phyloP scores from a whole-genome alignment of 2,329 filamentous ascomycete genomes.

The Ascochyta pisi region DNA sequence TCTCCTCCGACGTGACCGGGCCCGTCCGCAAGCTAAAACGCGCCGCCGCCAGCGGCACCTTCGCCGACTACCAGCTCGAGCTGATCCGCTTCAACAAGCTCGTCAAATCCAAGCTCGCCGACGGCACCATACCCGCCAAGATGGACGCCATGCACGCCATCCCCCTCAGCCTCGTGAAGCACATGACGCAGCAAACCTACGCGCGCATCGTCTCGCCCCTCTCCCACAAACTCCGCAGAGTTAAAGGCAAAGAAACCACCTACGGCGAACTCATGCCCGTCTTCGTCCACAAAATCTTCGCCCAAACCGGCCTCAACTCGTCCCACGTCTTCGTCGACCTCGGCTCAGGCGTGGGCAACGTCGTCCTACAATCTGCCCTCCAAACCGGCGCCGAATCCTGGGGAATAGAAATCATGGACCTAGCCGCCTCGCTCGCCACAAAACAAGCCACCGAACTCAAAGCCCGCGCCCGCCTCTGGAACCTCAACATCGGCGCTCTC shows the following conservation, averaged over 20 bases:
- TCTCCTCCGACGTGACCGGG: constrained; percentile 75
- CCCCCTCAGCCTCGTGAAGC: constrained; percentile 70
- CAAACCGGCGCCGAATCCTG: constrained; percentile 94
- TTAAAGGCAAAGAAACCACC: constrained; percentile 89
- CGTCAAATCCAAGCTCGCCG: constrained; percentile 68
- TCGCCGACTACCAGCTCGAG: constrained; percentile 73
- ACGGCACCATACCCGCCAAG: constrained; percentile 75
- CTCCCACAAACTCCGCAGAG: constrained; percentile 82
- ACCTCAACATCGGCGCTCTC: constrained; percentile 79
- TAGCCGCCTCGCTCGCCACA: constrained; percentile 81
- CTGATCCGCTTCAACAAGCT: constrained; percentile 79
- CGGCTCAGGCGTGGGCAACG: constrained; percentile 94
- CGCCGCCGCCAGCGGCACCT: constrained; percentile 71
- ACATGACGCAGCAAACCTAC: constrained; percentile 88
- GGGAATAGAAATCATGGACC: constrained; percentile 96
- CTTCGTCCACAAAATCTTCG: constrained; percentile 83
- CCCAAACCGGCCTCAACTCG: constrained; percentile 77
- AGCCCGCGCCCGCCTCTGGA: constrained; percentile 88
- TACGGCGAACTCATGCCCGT: constrained; percentile 91
- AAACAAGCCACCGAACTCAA: constrained; percentile 83
- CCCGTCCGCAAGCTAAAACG: constrained; percentile 79
- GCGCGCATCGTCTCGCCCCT: constrained; percentile 89
- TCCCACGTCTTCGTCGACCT: constrained; percentile 91
- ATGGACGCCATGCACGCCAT: constrained; percentile 73
- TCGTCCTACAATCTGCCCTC: constrained; percentile 90